Evolutionary conservation across 2,329 filamentous ascomycete species (phyloP), one percentile per base, ranked within the genome.

Genomic region (Didymella segeticola): DNA sequence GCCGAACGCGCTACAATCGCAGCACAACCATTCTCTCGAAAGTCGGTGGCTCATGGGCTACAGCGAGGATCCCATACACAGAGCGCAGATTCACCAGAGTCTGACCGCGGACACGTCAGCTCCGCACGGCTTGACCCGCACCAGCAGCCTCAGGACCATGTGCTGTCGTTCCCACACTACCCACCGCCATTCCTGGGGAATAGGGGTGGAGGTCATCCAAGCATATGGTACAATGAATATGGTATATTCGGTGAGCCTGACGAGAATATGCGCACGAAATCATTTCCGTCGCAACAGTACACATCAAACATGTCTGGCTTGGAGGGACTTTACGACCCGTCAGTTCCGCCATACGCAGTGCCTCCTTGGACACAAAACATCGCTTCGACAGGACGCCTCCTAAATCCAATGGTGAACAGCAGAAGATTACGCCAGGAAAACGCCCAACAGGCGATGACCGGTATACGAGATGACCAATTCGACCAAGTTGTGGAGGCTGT

Each of bases 381-480:
- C 25, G 19, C 38, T 11, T 6, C 23, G 7, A 22, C 31, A 17
- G 26, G 20, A 9, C 39, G 29, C 12, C 10, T 15, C 14, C 11
- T 15, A 2, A 42, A 25, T n/a, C 34, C 23, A 1, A 22, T 45
- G 1, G 47, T 49, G 19, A 53, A 43, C 3, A 33, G 46, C 9
- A 47, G 51, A 4, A 52, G 49, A 12, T 53, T 43, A 20, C 53
- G 57, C 8, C 60, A 54, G 34, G 63, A 66, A 12, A 42, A 31
- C 17, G 22, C 45, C 20, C 51, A 41, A 9, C 39, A 49, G 17
- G 49, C 70, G 2, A 47, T 66, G 30, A 60, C 67, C 33, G 60
- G 62, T 10, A 43, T 69, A 31, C 51, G 60, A 31, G 68, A 72
- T 5, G 68, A 73, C 23, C 71, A 72, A 31, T 53, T 71, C 17